Conservation (phyloP, 2,329 filamentous ascomycete genomes). For the Lasiodiplodia hormozganensis region DNA sequence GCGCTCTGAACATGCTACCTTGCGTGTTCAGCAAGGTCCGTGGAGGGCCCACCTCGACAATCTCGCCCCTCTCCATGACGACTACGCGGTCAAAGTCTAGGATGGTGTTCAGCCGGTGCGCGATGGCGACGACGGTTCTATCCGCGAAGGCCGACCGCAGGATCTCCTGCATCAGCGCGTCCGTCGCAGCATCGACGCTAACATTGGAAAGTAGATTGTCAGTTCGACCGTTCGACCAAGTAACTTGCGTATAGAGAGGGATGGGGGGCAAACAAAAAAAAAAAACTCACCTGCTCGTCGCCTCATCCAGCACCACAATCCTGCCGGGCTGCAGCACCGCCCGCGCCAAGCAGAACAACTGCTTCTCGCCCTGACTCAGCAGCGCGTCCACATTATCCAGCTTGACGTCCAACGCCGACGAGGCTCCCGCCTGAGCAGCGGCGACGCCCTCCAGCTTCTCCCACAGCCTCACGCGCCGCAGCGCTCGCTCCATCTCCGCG, state of each 20-base stretch:
- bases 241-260: neutral
- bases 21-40: slow-evolving; percentile 26
- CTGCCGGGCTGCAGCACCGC: slow-evolving; percentile 56
- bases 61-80: slow-evolving; percentile 57
- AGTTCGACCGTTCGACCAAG: neutral
- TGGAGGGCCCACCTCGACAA: slow-evolving; percentile 50
- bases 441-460: slow-evolving; percentile 28
- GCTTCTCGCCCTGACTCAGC: slow-evolving; percentile 60
- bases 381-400: slow-evolving; percentile 32
- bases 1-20: slow-evolving; percentile 31
- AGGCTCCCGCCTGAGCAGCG: neutral
- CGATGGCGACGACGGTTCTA: slow-evolving; percentile 66
- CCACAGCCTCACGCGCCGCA: slow-evolving; percentile 35
- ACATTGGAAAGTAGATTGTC: neutral
- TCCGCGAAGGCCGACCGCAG: slow-evolving; percentile 60
- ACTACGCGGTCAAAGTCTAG: slow-evolving; percentile 61
- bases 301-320: slow-evolving; percentile 43
- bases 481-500: slow-evolving; percentile 30
- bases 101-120: slow-evolving; percentile 64
- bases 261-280: slow-evolving; percentile 19
- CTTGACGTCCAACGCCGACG: slow-evolving; percentile 30
- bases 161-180: slow-evolving; percentile 63
- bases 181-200: slow-evolving; percentile 65
- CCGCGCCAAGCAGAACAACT: slow-evolving; percentile 68
- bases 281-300: slow-evolving; percentile 42